Conservation (phyloP, 2,329 filamentous ascomycete species). For the Fusarium dimerum region DNA sequence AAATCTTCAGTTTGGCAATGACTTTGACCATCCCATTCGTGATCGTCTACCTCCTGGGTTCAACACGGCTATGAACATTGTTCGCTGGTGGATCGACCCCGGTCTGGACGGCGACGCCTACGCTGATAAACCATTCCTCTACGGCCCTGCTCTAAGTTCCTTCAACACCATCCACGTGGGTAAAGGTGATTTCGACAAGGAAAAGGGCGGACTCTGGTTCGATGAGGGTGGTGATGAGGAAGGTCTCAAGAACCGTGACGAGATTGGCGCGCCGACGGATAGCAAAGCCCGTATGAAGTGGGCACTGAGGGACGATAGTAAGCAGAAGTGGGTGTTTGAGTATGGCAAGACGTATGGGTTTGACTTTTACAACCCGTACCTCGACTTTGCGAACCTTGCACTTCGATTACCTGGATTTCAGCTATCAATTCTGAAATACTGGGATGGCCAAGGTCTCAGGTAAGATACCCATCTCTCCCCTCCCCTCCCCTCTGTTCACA, state of each 20-base stretch:
- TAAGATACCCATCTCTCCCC: constrained; percentile 42
- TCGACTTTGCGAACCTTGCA: constrained; percentile 78
- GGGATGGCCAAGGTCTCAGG: constrained; percentile 77
- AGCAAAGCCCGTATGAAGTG: constrained; percentile 60
- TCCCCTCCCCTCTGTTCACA: no score
- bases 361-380: constrained; percentile 87
- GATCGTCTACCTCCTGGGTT: constrained; percentile 86
- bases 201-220: constrained; percentile 56
- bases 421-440: constrained; percentile 73
- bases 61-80: constrained; percentile 78
- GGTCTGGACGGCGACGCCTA: constrained; percentile 89
- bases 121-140: constrained; percentile 82
- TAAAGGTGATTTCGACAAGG: constrained; percentile 45
- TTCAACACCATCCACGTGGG: constrained; percentile 79
- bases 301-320: constrained; percentile 52
- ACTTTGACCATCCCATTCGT: constrained; percentile 89
- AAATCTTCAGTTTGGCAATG: constrained; percentile 89
- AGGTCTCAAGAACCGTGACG: constrained; percentile 47
- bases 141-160: constrained; percentile 76
- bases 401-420: constrained; percentile 72
- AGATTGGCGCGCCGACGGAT: constrained; percentile 52
- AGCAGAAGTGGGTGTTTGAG: constrained; percentile 56
- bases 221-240: constrained; percentile 66
- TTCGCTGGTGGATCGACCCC: constrained; percentile 89
- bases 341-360: constrained; percentile 54